Conservation (phyloP, 2,329 filamentous ascomycete species). For the Pseudocercospora cruenta region DNA sequence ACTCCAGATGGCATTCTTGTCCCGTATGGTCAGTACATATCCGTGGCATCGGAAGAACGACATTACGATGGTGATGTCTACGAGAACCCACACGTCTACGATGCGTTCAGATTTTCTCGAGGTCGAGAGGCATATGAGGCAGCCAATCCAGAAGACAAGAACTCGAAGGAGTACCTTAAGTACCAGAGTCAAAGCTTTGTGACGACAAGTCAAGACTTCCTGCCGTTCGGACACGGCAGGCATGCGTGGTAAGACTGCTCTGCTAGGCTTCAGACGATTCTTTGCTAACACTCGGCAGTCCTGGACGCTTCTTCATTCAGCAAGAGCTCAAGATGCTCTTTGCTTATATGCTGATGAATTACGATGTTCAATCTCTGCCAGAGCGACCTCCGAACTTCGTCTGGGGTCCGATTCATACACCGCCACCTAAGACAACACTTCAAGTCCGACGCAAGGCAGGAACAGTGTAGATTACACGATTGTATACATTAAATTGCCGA, state of each 20-base stretch:
- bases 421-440: slow-evolving; percentile 2
- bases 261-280: neutral
- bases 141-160: slow-evolving; percentile 14
- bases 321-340: slow-evolving; percentile 40
- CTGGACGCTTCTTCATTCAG: slow-evolving; percentile 38
- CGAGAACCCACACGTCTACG: slow-evolving; percentile 32
- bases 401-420: slow-evolving; percentile 7
- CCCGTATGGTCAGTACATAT: slow-evolving; percentile 31
- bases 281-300: slow-evolving; percentile 28
- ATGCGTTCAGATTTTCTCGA: slow-evolving; percentile 39
- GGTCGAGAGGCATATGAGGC: slow-evolving; percentile 29
- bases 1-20: slow-evolving; percentile 30
- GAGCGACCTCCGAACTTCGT: slow-evolving; percentile 13
- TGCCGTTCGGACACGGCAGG: slow-evolving; percentile 37
- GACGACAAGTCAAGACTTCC: slow-evolving; percentile 35
- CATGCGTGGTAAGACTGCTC: slow-evolving; percentile 33
- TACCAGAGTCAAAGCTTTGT: slow-evolving; percentile 33
- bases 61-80: slow-evolving; percentile 40
- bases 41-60: slow-evolving; percentile 24
- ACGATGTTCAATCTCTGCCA: slow-evolving; percentile 38
- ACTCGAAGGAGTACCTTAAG: slow-evolving; percentile 25
- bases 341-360: slow-evolving; percentile 43
- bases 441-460: neutral
- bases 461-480: neutral
- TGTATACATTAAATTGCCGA: neutral